Percentiles rank a stretch among this genome's conserved stretches.
These are phyloP conservation scores for Cryphonectria nitschkei DNA, from an alignment of 2,329 filamentous ascomycete genomes.

Conservation along the genomic window DNA sequence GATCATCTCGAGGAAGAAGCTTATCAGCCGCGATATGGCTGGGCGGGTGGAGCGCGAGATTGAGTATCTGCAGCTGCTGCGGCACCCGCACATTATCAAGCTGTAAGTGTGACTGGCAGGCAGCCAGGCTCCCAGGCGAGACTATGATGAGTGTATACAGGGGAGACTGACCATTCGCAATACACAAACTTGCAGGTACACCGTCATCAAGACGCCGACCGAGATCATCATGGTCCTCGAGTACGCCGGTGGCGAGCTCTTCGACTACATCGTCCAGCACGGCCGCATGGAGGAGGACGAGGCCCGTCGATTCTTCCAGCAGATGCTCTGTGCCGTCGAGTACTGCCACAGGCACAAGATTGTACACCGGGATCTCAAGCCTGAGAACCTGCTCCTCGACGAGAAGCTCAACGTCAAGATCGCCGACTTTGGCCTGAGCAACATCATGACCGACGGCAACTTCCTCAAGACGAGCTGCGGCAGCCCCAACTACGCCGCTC, in stretches of 20 bases:
- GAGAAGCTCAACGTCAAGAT: constrained; percentile 98
- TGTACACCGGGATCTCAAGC: constrained; percentile 95
- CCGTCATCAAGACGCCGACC: constrained; percentile 89
- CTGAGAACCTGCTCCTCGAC: constrained; percentile 93
- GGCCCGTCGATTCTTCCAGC: constrained; percentile 97
- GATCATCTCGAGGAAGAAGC: constrained; percentile 94
- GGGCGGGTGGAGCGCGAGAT: constrained; percentile 97
- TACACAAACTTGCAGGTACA: constrained; percentile 63
- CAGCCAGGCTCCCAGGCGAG: no score
- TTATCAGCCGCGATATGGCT: constrained; percentile 97
- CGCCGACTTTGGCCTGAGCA: constrained; percentile 96
- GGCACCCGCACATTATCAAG: constrained; percentile 99
- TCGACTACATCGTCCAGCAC: constrained; percentile 96
- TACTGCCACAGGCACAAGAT: constrained; percentile 99
- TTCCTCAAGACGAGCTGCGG: constrained; percentile 98
- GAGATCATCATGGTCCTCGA: constrained; percentile 99
- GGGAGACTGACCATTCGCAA: background rate
- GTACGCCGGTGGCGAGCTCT: constrained; percentile 93
- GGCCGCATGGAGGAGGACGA: constrained; percentile 89
- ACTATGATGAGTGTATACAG: no score
- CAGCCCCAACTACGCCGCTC: constrained; percentile 96
- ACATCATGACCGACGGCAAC: constrained; percentile 99
- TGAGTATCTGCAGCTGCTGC: constrained; percentile 91
- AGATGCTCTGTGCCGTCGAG: constrained; percentile 97
- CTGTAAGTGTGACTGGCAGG: constrained; percentile 61